These are phyloP conservation scores for Phalaenopsis equestris DNA, from an alignment of 106 monocot species.

Conservation along the genomic window DNA sequence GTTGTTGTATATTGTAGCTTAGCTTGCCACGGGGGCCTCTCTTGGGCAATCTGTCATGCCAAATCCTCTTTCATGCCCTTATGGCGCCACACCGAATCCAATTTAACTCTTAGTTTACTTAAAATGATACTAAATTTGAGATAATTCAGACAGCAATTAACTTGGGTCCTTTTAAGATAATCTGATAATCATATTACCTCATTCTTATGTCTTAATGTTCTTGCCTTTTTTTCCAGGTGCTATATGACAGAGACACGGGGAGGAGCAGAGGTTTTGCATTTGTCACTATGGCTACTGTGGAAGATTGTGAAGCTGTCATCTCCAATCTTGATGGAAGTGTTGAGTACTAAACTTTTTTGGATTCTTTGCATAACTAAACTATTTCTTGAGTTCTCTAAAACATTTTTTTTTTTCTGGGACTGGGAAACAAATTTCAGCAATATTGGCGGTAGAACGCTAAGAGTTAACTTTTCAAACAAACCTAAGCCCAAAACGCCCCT, in stretches of 20 bases:
- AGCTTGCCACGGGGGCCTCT: too few species aligned
- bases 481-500: slow-evolving; percentile 62
- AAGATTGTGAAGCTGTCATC: slow-evolving; percentile 78
- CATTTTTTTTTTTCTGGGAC: background rate
- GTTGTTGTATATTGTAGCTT: too few species aligned
- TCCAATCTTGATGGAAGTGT: slow-evolving; percentile 82
- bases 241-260: slow-evolving; percentile 75
- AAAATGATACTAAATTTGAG: too few species aligned
- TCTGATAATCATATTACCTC: too few species aligned
- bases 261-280: slow-evolving; percentile 95
- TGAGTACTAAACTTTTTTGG: background rate
- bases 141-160: too few species aligned
- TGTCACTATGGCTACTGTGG: slow-evolving; percentile 66
- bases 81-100: too few species aligned
- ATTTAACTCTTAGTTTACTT: too few species aligned
- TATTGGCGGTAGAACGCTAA: slow-evolving; percentile 54
- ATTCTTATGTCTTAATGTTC: too few species aligned
- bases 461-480: slow-evolving; percentile 87
- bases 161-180: too few species aligned
- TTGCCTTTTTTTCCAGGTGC: slow-evolving; percentile 34
- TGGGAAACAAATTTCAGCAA: slow-evolving; percentile 34
- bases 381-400: too few species aligned
- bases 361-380: background rate
- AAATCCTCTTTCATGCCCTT: too few species aligned
- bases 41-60: too few species aligned